Evolutionary conservation across 805 yeast genomes (phyloP).

Genomic region (Barnettozyma vustinii): DNA sequence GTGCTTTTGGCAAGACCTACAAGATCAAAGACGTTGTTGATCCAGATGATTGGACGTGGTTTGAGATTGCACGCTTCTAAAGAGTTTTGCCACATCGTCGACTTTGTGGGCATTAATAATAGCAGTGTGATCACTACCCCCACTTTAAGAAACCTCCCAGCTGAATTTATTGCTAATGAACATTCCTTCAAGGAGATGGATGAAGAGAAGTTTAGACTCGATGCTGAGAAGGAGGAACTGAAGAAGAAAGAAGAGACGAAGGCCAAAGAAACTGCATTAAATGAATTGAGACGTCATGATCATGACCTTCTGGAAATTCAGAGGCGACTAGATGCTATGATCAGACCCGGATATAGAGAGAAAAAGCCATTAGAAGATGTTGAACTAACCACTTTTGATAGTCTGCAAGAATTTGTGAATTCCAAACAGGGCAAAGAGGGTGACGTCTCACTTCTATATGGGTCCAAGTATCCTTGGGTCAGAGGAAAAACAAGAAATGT

Average conservation of each 20-base stretch:
- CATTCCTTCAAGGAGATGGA: conserved; percentile 30
- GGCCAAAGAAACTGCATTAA: conserved; percentile 3
- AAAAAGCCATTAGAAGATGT: conserved; percentile 1
- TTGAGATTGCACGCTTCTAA: conserved; percentile 60
- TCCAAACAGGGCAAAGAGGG: background rate
- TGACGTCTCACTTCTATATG: conserved; percentile 7
- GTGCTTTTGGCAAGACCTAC: conserved; percentile 79
- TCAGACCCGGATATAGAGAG: background rate
- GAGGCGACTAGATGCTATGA: background rate
- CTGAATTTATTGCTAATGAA: conserved; percentile 24
- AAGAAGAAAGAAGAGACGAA: conserved; percentile 9
- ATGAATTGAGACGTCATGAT: background rate
- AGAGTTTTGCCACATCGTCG: conserved; percentile 64
- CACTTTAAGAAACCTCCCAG: conserved; percentile 35
- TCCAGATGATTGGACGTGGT: conserved; percentile 93
- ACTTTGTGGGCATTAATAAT: conserved; percentile 62
- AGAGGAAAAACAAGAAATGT: conserved; percentile 23
- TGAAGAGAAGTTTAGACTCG: conserved; percentile 19
- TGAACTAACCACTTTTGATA: conserved; percentile 30
- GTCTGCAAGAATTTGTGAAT: conserved; percentile 30
- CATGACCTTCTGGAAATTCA: conserved; percentile 5
- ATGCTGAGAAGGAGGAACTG: conserved; percentile 13
- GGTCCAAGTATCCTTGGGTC: conserved; percentile 33
- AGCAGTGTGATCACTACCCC: conserved; percentile 54
- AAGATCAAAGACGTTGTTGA: conserved; percentile 58